These are phyloP conservation scores for Vaccinium macrocarpon DNA, from an alignment of 148 eudicot species.

Conservation along the genomic window DNA sequence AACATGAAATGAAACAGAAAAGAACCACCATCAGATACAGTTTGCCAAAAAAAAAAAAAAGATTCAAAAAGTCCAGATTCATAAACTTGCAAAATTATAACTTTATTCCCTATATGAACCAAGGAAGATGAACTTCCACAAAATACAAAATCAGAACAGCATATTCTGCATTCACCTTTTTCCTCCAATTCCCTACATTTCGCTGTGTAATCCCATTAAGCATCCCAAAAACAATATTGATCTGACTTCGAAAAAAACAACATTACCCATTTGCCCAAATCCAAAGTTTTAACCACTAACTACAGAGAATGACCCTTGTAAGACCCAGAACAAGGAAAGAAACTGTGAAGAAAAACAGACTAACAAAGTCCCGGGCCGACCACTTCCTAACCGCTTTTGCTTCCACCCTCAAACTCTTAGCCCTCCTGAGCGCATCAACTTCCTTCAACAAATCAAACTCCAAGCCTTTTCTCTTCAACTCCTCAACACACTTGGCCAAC, in stretches of 20 bases:
- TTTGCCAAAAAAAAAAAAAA: not conserved
- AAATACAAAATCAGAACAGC: conserved; percentile 37
- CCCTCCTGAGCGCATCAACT: conserved; percentile 68
- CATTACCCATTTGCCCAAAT: not conserved
- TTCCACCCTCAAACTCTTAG: conserved; percentile 68
- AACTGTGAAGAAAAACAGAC: conserved; percentile 58
- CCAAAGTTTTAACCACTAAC: conserved; percentile 2
- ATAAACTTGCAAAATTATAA: not conserved
- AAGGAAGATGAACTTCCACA: not conserved
- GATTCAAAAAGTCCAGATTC: not conserved
- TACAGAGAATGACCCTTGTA: conserved; percentile 60
- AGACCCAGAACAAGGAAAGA: conserved; percentile 65
- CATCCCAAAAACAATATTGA: not conserved
- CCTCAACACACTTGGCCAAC: conserved; percentile 70
- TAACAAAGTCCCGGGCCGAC: conserved; percentile 72
- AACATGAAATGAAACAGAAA: not conserved
- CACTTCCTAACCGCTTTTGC: conserved; percentile 53
- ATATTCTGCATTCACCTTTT: conserved; percentile 25
- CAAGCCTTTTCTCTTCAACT: conserved; percentile 70
- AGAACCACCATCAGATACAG: not conserved
- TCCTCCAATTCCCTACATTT: conserved; percentile 4
- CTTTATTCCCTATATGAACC: not conserved
- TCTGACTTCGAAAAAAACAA: not conserved
- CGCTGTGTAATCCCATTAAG: conserved; percentile 6
- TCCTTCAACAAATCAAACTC: conserved; percentile 81